Evolutionary conservation across 2,329 filamentous ascomycete genomes (phyloP).

Genomic region (Cladobotryum mycophilum): DNA sequence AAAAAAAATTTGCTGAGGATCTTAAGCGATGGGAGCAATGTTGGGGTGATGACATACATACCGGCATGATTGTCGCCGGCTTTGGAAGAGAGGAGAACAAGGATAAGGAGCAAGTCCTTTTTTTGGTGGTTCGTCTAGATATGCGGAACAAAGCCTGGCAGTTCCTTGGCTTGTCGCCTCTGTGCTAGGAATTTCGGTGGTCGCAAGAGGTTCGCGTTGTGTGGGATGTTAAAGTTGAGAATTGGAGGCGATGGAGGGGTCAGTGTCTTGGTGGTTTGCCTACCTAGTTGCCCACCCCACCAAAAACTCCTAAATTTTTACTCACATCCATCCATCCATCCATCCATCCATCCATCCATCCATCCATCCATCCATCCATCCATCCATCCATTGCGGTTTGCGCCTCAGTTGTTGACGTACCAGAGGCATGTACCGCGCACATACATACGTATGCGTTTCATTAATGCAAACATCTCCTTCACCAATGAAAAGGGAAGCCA

Average conservation of each 20-base stretch:
- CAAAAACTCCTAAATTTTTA: background rate
- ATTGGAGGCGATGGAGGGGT: too few species aligned
- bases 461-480: background rate
- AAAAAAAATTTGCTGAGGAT: background rate
- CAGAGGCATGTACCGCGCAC: too few species aligned
- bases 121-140: background rate
- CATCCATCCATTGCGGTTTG: background rate
- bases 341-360: background rate
- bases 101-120: background rate
- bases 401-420: background rate
- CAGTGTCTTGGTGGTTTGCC: background rate
- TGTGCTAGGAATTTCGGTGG: too few species aligned
- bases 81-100: background rate
- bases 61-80: conserved; percentile 12
- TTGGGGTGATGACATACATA: conserved; percentile 11
- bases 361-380: background rate
- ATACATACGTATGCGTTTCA: background rate
- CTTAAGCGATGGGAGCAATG: background rate
- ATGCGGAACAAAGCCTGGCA: too few species aligned
- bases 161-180: too few species aligned
- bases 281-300: background rate
- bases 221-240: too few species aligned
- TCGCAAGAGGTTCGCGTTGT: too few species aligned
- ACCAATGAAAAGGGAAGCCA: too few species aligned
- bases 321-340: background rate